These are phyloP conservation scores for Lagenidium giganteum DNA, from an alignment of 352 stramenopile genomes.

Conservation along the genomic window DNA sequence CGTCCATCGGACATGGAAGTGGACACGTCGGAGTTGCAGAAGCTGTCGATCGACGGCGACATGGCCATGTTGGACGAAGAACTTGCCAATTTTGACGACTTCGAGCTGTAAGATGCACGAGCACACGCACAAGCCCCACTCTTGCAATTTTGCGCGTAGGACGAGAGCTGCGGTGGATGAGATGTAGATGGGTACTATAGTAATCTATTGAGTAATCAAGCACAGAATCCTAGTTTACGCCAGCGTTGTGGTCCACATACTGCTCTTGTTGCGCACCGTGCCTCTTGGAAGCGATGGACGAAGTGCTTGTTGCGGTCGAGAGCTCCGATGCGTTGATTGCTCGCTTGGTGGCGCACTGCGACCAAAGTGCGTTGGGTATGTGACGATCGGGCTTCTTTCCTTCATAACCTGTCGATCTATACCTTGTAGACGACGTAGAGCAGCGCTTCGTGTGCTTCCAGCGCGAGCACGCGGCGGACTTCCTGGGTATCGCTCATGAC, in stretches of 20 bases:
- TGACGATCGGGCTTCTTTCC: too few relatives aligned
- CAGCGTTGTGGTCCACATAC: too few relatives aligned
- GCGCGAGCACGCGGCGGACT: conserved; percentile 20
- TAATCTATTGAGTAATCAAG: too few relatives aligned
- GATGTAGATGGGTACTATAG: too few relatives aligned
- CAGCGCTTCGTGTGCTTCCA: conserved; percentile 6
- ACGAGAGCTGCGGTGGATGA: too few relatives aligned
- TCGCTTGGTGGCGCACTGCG: conserved; percentile 30
- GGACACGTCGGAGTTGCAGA: conserved; percentile 47
- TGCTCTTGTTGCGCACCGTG: too few relatives aligned
- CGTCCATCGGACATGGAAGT: conserved; percentile 72
- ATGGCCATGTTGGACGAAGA: conserved; percentile 64
- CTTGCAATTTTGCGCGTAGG: conserved; percentile 1
- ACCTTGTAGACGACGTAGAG: conserved; percentile 8
- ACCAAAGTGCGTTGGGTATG: conserved; percentile 27
- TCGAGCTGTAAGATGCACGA: conserved; percentile 18
- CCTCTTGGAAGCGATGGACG: too few relatives aligned
- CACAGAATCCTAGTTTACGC: too few relatives aligned
- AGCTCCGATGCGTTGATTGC: conserved; percentile 37
- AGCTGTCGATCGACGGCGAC: conserved; percentile 48
- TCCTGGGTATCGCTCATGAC: conserved; percentile 25
- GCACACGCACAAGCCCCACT: conserved; percentile 14
- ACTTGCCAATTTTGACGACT: conserved; percentile 46
- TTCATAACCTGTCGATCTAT: too few relatives aligned
- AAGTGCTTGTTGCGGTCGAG: conserved; percentile 32